Evolutionary conservation across 192 early-diverging fungal species (phyloP).

Genomic region (Umbelopsis sp.): DNA sequence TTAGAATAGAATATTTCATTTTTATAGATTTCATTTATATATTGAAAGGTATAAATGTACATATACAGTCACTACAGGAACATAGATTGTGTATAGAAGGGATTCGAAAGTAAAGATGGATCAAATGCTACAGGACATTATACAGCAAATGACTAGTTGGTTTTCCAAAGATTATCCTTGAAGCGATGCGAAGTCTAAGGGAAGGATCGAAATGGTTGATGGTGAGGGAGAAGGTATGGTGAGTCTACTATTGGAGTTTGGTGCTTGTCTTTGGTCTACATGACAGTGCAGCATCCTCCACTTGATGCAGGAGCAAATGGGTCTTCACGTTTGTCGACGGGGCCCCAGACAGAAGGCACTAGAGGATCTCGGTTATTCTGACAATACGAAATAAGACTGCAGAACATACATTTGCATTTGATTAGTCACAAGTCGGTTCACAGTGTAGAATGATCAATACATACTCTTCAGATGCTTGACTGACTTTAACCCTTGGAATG

Average conservation of each 20-base stretch:
- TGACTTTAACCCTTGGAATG: constrained; percentile 43
- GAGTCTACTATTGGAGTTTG: no score
- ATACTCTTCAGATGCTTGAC: constrained; percentile 39
- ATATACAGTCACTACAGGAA: constrained; percentile 23
- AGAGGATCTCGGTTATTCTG: constrained; percentile 42
- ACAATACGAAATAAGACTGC: constrained; percentile 46
- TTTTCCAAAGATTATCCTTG: neutral
- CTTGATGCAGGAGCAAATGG: constrained; percentile 41
- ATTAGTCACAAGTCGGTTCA: neutral
- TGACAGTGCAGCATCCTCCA: constrained; percentile 39
- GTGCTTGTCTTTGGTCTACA: constrained; percentile 28
- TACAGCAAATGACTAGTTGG: neutral
- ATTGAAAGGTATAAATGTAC: constrained; percentile 22
- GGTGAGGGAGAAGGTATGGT: neutral
- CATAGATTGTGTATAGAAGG: constrained; percentile 12
- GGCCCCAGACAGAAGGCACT: constrained; percentile 49
- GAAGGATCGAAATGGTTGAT: neutral
- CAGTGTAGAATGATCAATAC: neutral
- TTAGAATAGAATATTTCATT: no score
- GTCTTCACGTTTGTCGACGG: constrained; percentile 44
- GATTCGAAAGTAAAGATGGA: neutral
- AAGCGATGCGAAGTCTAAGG: neutral
- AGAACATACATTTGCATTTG: neutral
- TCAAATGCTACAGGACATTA: neutral
- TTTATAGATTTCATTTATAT: neutral